Evolutionary conservation across 1,284 basidiomycete species (phyloP).

Genomic region (Mycena citricolor): DNA sequence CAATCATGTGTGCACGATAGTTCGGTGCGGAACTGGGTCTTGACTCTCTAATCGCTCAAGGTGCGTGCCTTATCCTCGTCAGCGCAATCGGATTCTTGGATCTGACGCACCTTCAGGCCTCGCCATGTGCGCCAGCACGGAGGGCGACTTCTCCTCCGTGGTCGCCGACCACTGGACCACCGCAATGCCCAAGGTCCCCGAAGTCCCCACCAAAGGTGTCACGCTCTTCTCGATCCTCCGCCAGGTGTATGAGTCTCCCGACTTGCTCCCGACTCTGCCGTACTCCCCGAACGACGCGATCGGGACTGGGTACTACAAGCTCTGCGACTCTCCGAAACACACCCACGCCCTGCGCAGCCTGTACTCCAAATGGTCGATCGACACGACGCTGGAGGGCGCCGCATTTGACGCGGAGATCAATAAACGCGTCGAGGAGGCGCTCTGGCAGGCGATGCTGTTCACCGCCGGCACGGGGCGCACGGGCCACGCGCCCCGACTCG

Average conservation of each 20-base stretch:
- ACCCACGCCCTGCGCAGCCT: slow-evolving; percentile 48
- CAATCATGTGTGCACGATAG: slow-evolving; percentile 27
- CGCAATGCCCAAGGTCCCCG: slow-evolving; percentile 18
- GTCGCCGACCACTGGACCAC: slow-evolving; percentile 1
- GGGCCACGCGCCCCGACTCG: slow-evolving; percentile 38
- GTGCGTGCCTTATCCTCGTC: slow-evolving; percentile 28
- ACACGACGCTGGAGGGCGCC: no score
- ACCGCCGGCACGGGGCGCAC: slow-evolving; percentile 42
- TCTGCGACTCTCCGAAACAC: slow-evolving; percentile 39
- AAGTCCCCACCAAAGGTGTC: slow-evolving; percentile 24
- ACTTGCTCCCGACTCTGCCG: slow-evolving; percentile 51
- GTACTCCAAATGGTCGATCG: slow-evolving; percentile 47
- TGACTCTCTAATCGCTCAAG: slow-evolving; percentile 53
- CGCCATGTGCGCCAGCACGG: not conserved
- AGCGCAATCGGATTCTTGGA: not conserved
- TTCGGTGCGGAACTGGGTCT: slow-evolving; percentile 63
- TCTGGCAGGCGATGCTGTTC: slow-evolving; percentile 53
- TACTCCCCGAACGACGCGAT: slow-evolving; percentile 45
- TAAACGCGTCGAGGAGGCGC: slow-evolving; percentile 51
- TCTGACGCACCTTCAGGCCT: slow-evolving; percentile 6
- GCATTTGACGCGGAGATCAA: slow-evolving; percentile 30
- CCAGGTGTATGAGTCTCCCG: slow-evolving; percentile 51
- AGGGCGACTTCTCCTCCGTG: no score
- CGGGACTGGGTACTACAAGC: slow-evolving; percentile 13
- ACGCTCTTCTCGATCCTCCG: slow-evolving; percentile 51